A percentile compares a stretch with the other conserved stretches of the same genome.
Conservation (phyloP, 192 early-diverging fungal genomes). For the Podochytrium sp. region DNA sequence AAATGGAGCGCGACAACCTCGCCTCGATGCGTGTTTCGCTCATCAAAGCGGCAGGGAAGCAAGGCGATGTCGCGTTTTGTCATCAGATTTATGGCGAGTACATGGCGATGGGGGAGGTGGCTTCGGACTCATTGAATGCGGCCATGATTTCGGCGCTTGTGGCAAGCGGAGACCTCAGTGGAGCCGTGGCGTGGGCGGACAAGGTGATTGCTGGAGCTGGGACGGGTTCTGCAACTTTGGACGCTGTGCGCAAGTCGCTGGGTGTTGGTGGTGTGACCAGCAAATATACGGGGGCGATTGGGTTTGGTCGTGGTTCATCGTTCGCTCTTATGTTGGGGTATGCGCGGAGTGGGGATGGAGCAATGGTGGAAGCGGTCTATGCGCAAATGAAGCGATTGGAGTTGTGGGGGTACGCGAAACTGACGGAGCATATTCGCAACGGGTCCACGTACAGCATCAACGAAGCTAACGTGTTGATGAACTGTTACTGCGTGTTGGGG, state of each 20-base stretch:
- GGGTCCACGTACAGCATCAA: not conserved
- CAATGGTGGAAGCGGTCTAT: not conserved
- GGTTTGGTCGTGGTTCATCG: slow-evolving; percentile 16
- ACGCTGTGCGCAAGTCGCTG: not conserved
- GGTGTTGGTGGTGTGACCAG: not conserved
- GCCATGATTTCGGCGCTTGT: slow-evolving; percentile 24
- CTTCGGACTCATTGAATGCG: slow-evolving; percentile 11
- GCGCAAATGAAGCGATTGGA: slow-evolving; percentile 18
- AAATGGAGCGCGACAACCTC: not conserved
- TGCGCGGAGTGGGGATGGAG: slow-evolving; percentile 7
- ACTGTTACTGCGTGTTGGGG: slow-evolving; percentile 14
- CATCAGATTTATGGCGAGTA: not conserved
- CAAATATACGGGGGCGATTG: not conserved
- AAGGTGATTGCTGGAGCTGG: slow-evolving; percentile 20
- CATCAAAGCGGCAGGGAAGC: not conserved
- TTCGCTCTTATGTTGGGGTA: slow-evolving; percentile 28
- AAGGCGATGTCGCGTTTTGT: not conserved
- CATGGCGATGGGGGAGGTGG: not conserved
- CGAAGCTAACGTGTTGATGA: slow-evolving; percentile 26
- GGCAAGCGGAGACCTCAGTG: not conserved
- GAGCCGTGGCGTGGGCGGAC: slow-evolving; percentile 22
- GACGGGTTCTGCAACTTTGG: slow-evolving; percentile 1
- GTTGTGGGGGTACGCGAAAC: not conserved
- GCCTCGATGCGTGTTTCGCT: slow-evolving; percentile 5
- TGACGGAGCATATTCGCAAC: not conserved